Evolutionary conservation across 352 stramenopile genomes (phyloP).

Genomic region (Thalassiosira hispida): DNA sequence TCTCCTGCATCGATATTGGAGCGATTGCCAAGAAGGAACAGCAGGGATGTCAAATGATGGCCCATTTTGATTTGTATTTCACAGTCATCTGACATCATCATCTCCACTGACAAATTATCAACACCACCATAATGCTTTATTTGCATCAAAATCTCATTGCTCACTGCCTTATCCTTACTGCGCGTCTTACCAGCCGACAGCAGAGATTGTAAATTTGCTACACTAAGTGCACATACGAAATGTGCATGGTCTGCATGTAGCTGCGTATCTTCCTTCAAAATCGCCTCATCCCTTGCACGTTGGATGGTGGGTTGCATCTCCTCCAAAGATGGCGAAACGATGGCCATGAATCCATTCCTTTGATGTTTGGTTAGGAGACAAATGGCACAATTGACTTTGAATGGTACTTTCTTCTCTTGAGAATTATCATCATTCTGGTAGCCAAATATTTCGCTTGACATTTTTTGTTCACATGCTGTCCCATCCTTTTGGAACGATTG

Average conservation of each 20-base stretch:
- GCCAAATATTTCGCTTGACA: slow-evolving; percentile 45
- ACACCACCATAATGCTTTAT: slow-evolving; percentile 36
- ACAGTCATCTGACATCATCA: not conserved
- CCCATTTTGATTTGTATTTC: slow-evolving; percentile 38
- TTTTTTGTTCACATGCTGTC: slow-evolving; percentile 31
- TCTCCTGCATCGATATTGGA: not conserved
- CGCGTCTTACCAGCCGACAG: slow-evolving; percentile 15
- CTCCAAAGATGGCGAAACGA: slow-evolving; percentile 33
- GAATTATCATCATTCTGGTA: not conserved
- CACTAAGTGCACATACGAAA: slow-evolving; percentile 44
- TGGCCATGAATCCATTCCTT: slow-evolving; percentile 61
- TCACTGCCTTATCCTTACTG: slow-evolving; percentile 6
- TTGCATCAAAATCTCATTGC: slow-evolving; percentile 34
- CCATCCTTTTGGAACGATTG: slow-evolving; percentile 32
- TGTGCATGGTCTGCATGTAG: slow-evolving; percentile 59
- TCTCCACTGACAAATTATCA: slow-evolving; percentile 12
- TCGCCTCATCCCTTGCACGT: slow-evolving; percentile 22
- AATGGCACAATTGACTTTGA: slow-evolving; percentile 62
- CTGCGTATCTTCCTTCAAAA: not conserved
- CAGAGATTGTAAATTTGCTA: slow-evolving; percentile 27
- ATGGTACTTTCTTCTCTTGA: slow-evolving; percentile 3
- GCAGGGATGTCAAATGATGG: slow-evolving; percentile 60
- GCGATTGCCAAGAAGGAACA: slow-evolving; percentile 17
- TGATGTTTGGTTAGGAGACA: slow-evolving; percentile 49
- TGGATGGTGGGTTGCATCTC: slow-evolving; percentile 26